phyloP scores from a whole-genome alignment of 73 alveolate species.

The Urostyla sp. region DNA sequence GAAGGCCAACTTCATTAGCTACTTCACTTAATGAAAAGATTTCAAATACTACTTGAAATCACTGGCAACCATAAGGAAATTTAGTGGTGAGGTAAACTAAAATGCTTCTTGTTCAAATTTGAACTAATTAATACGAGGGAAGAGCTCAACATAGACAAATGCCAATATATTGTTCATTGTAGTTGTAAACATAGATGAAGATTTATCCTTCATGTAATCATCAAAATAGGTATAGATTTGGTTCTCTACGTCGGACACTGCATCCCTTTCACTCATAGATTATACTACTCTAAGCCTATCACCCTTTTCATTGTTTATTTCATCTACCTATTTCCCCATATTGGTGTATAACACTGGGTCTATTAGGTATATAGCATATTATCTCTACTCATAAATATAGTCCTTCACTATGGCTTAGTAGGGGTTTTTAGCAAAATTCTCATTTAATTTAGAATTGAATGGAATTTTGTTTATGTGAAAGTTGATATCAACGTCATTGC shows the following conservation, averaged over 20 bases:
- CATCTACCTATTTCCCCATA: not conserved
- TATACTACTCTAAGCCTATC: too few relatives aligned
- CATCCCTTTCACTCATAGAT: too few relatives aligned
- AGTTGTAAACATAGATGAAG: too few relatives aligned
- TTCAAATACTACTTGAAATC: conserved; percentile 27
- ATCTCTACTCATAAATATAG: conserved; percentile 11
- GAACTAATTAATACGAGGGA: conserved; percentile 22
- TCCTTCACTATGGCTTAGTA: not conserved
- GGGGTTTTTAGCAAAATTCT: not conserved
- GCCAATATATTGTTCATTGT: too few relatives aligned
- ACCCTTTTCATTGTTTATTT: not conserved
- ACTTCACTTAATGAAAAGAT: conserved; percentile 25
- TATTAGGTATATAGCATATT: conserved; percentile 14
- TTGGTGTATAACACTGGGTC: not conserved
- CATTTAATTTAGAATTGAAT: conserved; percentile 37
- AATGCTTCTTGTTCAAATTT: conserved; percentile 20
- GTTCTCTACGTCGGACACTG: too few relatives aligned
- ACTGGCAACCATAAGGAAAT: conserved; percentile 39
- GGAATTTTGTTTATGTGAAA: not conserved
- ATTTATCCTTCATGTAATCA: too few relatives aligned
- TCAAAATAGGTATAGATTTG: too few relatives aligned
- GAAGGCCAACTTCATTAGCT: not conserved
- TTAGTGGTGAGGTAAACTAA: conserved; percentile 35
- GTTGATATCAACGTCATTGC: conserved; percentile 9
- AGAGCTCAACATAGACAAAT: conserved; percentile 6